Evolutionary conservation across 2,329 filamentous ascomycete species (phyloP).

Genomic region (Orbilia brochopaga): DNA sequence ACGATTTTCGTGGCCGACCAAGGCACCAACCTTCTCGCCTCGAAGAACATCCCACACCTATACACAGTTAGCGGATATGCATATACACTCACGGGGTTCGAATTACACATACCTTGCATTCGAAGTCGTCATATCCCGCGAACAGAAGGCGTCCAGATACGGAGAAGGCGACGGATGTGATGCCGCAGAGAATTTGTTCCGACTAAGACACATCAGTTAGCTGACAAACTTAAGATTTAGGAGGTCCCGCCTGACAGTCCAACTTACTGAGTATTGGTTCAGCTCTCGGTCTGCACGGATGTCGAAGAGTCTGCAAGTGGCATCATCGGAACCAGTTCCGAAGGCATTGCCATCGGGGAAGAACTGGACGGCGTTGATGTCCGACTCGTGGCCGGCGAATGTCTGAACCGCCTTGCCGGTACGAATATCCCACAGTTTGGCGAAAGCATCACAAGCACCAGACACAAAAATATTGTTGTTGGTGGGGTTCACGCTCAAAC

Average conservation of each 20-base stretch:
- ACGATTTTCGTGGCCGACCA: conserved; percentile 97
- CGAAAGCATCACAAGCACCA: conserved; percentile 97
- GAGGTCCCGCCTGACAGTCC: conserved; percentile 13
- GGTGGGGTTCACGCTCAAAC: conserved; percentile 97
- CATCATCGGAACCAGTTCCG: conserved; percentile 95
- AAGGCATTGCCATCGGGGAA: conserved; percentile 99
- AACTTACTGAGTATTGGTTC: conserved; percentile 70
- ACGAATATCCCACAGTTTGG: conserved; percentile 98
- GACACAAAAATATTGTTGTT: conserved; percentile 99
- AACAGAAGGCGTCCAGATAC: conserved; percentile 94
- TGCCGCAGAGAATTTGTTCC: conserved; percentile 94
- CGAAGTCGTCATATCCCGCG: conserved; percentile 97
- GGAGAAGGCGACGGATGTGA: conserved; percentile 96
- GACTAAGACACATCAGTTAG: conserved; percentile 66
- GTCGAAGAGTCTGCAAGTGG: conserved; percentile 95
- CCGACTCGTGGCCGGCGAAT: conserved; percentile 96
- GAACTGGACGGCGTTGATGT: conserved; percentile 99
- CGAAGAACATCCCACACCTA: conserved; percentile 98
- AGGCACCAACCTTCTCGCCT: conserved; percentile 93
- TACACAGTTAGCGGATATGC: conserved; percentile 7
- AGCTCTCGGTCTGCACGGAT: conserved; percentile 89
- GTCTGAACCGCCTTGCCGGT: conserved; percentile 98
- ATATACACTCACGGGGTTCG: conserved; percentile 8
- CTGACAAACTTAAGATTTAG: conserved; percentile 4
- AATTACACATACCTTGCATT: conserved; percentile 84